phyloP scores from a whole-genome alignment of 768 basidiomycete species.

The Lactarius hatsudake region DNA sequence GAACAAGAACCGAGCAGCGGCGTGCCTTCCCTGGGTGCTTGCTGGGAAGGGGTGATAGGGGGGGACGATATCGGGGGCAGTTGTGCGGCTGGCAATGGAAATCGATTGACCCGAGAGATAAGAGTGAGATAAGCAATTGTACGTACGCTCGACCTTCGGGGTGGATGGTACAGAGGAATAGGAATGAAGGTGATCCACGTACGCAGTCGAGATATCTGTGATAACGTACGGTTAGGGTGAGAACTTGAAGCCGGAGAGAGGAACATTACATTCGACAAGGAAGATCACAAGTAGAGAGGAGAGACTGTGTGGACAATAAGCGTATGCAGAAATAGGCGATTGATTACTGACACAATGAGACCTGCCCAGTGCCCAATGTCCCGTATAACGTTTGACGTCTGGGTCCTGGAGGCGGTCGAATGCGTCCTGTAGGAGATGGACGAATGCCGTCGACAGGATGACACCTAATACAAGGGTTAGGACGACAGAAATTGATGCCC shows the following conservation, averaged over 20 bases:
- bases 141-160: slow-evolving; percentile 26
- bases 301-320: slow-evolving; percentile 41
- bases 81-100: not conserved
- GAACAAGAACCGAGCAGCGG: slow-evolving; percentile 14
- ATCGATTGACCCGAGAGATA: not conserved
- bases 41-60: not conserved
- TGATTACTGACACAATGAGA: slow-evolving; percentile 59
- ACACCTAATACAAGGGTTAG: slow-evolving; percentile 47
- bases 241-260: not conserved
- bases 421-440: slow-evolving; percentile 75
- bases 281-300: slow-evolving; percentile 69
- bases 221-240: slow-evolving; percentile 9
- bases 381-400: slow-evolving; percentile 40
- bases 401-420: slow-evolving; percentile 57
- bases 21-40: slow-evolving; percentile 9
- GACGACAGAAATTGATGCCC: not conserved
- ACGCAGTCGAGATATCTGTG: slow-evolving; percentile 70
- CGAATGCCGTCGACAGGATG: slow-evolving; percentile 79
- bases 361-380: slow-evolving; percentile 61
- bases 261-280: slow-evolving; percentile 67
- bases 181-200: slow-evolving; percentile 67
- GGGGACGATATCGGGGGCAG: not conserved
- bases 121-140: not conserved
- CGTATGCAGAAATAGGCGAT: slow-evolving; percentile 20
- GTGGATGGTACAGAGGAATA: slow-evolving; percentile 45